phyloP scores from a whole-genome alignment of 2,329 filamentous ascomycete genomes.

The Dendryphion nanum region DNA sequence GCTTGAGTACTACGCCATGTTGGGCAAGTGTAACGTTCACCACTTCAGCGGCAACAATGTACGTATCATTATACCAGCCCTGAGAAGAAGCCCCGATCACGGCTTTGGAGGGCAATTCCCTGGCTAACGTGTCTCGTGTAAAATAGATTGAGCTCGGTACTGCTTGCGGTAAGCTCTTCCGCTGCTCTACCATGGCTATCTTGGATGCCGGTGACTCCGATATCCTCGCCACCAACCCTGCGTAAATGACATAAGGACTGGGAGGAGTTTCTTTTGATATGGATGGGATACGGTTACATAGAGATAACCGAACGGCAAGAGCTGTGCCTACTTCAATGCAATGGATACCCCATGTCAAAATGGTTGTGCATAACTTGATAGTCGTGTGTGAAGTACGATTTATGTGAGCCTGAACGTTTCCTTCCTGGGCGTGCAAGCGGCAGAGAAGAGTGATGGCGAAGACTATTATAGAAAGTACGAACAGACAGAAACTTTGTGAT shows the following conservation, averaged over 20 bases:
- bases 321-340: too few species aligned
- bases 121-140: conserved; percentile 49
- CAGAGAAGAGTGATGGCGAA: too few species aligned
- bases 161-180: conserved; percentile 98
- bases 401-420: too few species aligned
- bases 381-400: too few species aligned
- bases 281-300: background rate
- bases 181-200: conserved; percentile 95
- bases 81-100: conserved; percentile 78
- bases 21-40: conserved; percentile 77
- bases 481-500: too few species aligned
- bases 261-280: background rate
- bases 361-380: too few species aligned
- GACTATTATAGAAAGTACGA: too few species aligned
- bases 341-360: too few species aligned
- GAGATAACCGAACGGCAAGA: background rate
- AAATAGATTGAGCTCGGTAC: conserved; percentile 94
- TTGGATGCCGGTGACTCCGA: conserved; percentile 96
- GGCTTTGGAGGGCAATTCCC: conserved; percentile 85
- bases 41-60: conserved; percentile 99
- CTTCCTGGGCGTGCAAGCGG: too few species aligned
- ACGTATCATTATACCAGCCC: conserved; percentile 63
- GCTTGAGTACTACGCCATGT: conserved; percentile 68
- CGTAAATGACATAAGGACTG: conserved; percentile 39
- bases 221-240: conserved; percentile 75